Conservation (phyloP, 805 yeast species). For the Myxozyma sirexii region DNA sequence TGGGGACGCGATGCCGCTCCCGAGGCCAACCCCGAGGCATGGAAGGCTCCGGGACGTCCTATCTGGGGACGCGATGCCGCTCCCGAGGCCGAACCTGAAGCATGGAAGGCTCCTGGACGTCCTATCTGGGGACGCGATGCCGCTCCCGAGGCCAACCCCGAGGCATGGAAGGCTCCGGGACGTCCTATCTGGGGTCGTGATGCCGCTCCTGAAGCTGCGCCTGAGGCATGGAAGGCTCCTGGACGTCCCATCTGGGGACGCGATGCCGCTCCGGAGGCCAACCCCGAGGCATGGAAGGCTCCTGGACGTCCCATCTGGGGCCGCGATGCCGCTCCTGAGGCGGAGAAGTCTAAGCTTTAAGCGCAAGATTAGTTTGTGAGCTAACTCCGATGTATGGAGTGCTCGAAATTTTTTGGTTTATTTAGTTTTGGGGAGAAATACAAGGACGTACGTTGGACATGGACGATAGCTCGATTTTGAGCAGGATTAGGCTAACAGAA, state of each 20-base stretch:
- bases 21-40: not conserved
- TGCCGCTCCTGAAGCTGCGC: slow-evolving; percentile 9
- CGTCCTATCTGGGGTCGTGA: slow-evolving; percentile 16
- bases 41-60: slow-evolving; percentile 13
- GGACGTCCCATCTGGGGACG: slow-evolving; percentile 19
- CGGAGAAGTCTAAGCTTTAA: not conserved
- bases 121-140: slow-evolving; percentile 25
- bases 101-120: slow-evolving; percentile 6
- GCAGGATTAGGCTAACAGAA: not conserved
- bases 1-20: slow-evolving; percentile 22
- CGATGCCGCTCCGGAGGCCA: slow-evolving; percentile 22
- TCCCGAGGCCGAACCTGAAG: slow-evolving; percentile 19
- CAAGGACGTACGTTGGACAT: not conserved
- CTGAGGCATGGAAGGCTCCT: not conserved
- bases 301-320: slow-evolving; percentile 19
- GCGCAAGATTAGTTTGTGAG: not conserved
- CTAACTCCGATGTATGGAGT: not conserved
- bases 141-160: slow-evolving; percentile 16
- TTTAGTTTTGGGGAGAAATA: not conserved
- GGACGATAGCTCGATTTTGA: not conserved
- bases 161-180: slow-evolving; percentile 2
- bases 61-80: slow-evolving; percentile 27
- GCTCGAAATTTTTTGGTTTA: not conserved
- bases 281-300: not conserved
- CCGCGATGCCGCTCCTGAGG: slow-evolving; percentile 28